phyloP scores from a whole-genome alignment of 1,139 yeast genomes.

The Suhomyces guaymorum region DNA sequence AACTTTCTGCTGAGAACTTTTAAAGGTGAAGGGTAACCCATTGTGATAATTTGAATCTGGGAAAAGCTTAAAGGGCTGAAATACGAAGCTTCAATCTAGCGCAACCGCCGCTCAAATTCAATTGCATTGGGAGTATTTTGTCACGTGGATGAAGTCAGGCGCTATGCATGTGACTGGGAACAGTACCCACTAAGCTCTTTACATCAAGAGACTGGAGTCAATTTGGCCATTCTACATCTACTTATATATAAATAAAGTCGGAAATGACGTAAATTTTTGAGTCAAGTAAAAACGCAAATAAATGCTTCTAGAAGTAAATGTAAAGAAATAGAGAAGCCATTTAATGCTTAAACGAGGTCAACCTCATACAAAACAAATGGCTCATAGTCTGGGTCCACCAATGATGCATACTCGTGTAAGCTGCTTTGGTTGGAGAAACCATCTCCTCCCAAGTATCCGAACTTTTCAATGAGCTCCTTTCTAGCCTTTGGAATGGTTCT shows the following conservation, averaged over 20 bases:
- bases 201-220: no score
- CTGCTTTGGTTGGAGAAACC: conserved; percentile 69
- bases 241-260: no score
- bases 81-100: no score
- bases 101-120: no score
- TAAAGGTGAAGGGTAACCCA: conserved; percentile 40
- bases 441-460: conserved; percentile 89
- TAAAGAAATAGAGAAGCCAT: conserved; percentile 8
- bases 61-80: no score
- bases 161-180: no score
- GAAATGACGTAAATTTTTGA: no score
- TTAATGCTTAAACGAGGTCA: conserved; percentile 31
- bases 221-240: no score
- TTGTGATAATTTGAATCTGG: conserved; percentile 5
- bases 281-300: not conserved
- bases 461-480: conserved; percentile 66
- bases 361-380: conserved; percentile 84
- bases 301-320: conserved; percentile 8
- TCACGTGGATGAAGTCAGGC: no score
- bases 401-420: conserved; percentile 81
- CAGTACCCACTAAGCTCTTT: no score
- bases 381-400: conserved; percentile 93
- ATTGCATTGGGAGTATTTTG: no score
- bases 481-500: conserved; percentile 59
- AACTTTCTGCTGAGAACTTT: conserved; percentile 45